Base-by-base conservation (phyloP, 345 rosid species). In the Eucalyptus sideroxylon region DNA sequence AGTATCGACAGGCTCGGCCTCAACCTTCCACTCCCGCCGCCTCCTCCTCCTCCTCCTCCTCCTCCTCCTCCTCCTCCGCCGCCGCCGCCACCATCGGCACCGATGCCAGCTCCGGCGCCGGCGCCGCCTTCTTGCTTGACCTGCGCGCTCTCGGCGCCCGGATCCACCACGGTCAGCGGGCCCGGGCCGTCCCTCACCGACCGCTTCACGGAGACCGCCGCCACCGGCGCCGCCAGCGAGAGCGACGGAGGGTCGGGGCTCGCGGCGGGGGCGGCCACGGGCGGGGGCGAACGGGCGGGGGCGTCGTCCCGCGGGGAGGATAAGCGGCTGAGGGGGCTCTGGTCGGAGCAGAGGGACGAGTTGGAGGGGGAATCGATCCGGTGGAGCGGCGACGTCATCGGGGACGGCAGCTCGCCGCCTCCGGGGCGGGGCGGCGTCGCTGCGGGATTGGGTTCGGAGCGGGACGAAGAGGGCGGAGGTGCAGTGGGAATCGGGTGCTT, bases 1-100 rank as follows among this genome's bases (percentile, higher is more conserved):
- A 94, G 87, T 72, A 93, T 86, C 77, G 97, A 92, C 40, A 93
- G 87, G 89, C 85, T 91, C 67, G 94, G 93, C 89, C 94, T 94
- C 88, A 90, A 21, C 86, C 65, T 47, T 8, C 88, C 93, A 88
- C 93, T 89, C 88, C 91, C 89, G 37, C 91, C 92, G 6, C 37
- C 37, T 34, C 45, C 92, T 21, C 93, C 91, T 42, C 88, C 92
- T 21, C 93, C 91, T 51, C 88, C 93, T 88, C 93, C 88, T 87
- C 91, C 89, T 42, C 91, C 92, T 44, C 89, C 92, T 13, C 93
- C 91, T 8, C 65, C 89, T 5, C 62, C 86, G 3, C 86, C 50
- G 7, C 72, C 31, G 4, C 55, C 14, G 26, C 80, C n/a, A 21
- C 23, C 51, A 19, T 24, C 24, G n/a, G 23, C 24, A 30, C 24